Evolutionary conservation across 495 filamentous ascomycete genomes (phyloP).

Genomic region (Hypoxylon trugodes): DNA sequence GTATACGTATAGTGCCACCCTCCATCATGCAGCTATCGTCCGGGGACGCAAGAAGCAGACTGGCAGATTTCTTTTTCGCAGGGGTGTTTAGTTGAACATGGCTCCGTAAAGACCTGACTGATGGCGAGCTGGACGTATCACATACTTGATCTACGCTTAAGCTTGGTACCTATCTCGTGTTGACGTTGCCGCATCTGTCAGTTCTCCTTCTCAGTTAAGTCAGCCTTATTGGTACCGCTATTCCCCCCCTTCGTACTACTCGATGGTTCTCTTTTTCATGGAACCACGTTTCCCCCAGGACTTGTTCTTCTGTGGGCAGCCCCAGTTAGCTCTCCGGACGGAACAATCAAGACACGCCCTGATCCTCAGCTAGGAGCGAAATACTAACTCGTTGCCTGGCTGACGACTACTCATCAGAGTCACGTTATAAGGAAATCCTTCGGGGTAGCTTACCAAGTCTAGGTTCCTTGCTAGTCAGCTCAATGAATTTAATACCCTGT

Average conservation of each 20-base stretch:
- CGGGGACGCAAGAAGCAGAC: slow-evolving; percentile 29
- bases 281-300: slow-evolving; percentile 13
- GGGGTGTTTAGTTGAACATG: slow-evolving; percentile 29
- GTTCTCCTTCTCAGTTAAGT: slow-evolving; percentile 20
- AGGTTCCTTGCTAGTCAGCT: slow-evolving; percentile 15
- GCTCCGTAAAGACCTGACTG: slow-evolving; percentile 23
- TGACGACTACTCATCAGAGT: slow-evolving; percentile 25
- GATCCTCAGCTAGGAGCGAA: slow-evolving; percentile 11
- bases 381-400: slow-evolving; percentile 9
- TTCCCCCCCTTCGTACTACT: slow-evolving; percentile 24
- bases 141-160: slow-evolving; percentile 31
- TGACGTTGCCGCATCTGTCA: slow-evolving; percentile 20
- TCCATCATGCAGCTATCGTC: slow-evolving; percentile 14
- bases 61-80: slow-evolving; percentile 31
- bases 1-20: slow-evolving; percentile 13
- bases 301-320: slow-evolving; percentile 4
- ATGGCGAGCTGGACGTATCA: slow-evolving; percentile 23
- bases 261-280: slow-evolving; percentile 23
- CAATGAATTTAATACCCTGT: slow-evolving; percentile 6
- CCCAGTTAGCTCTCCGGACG: slow-evolving; percentile 10
- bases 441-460: slow-evolving; percentile 19
- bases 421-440: slow-evolving; percentile 21
- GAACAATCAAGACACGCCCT: slow-evolving; percentile 10
- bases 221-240: slow-evolving; percentile 36
- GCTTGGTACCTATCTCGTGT: slow-evolving; percentile 38